A percentile compares a stretch with the other conserved stretches of the same genome.
Conservation (phyloP, 2,329 filamentous ascomycete genomes). For the Peltaster fructicola region DNA sequence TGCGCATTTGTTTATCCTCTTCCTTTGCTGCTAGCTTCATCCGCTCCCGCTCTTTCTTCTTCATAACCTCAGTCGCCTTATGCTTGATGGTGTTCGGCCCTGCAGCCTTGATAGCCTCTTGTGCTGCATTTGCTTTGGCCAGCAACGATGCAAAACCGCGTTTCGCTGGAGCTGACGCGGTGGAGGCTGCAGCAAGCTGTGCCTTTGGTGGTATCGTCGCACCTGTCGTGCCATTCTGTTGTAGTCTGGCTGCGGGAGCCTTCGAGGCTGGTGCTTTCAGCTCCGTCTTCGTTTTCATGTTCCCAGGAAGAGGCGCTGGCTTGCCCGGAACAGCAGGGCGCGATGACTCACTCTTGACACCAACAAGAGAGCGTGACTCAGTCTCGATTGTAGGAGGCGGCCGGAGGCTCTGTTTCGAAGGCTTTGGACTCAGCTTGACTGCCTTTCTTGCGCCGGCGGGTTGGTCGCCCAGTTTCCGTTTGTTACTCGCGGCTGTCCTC, state of each 20-base stretch:
- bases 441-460: no score
- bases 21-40: constrained; percentile 24
- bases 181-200: constrained; percentile 5
- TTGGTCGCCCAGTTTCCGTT: no score
- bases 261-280: constrained; percentile 13
- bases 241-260: constrained; percentile 9
- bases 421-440: no score
- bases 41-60: constrained; percentile 35
- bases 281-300: constrained; percentile 14
- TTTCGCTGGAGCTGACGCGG: constrained; percentile 35
- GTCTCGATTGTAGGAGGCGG: no score
- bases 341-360: no score
- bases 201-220: no score
- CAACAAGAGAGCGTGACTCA: no score
- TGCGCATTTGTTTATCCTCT: constrained; percentile 25
- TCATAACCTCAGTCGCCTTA: constrained; percentile 50
- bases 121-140: constrained; percentile 50
- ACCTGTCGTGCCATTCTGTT: constrained; percentile 2
- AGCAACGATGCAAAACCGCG: constrained; percentile 61
- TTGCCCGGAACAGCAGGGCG: no score
- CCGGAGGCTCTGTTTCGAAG: no score
- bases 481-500: no score
- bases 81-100: constrained; percentile 54
- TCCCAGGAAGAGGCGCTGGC: no score
- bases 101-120: constrained; percentile 39